Percentiles rank a stretch among this genome's conserved stretches.
Evolutionary conservation across 495 filamentous ascomycete species (phyloP).

Genomic region (Hypoxylon intermedium): DNA sequence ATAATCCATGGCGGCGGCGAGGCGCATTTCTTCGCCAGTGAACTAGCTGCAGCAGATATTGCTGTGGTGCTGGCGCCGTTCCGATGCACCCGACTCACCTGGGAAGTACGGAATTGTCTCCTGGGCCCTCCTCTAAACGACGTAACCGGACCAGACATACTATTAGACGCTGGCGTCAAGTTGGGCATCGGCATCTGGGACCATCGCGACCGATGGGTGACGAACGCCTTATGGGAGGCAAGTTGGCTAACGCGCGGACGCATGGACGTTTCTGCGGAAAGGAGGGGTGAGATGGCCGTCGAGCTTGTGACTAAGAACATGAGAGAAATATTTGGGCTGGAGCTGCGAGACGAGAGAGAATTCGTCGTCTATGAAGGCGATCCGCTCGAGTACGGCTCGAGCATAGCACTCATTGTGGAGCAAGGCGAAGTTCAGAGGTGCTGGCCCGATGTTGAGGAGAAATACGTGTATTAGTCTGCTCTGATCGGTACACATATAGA

Average conservation of each 20-base stretch:
- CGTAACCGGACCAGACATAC: background rate
- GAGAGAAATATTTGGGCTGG: conserved; percentile 31
- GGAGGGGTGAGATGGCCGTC: background rate
- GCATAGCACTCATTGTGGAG: conserved; percentile 36
- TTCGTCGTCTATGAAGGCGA: conserved; percentile 44
- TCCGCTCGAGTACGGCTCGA: conserved; percentile 42
- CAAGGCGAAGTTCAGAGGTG: conserved; percentile 34
- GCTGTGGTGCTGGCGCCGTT: conserved; percentile 41
- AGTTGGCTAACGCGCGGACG: background rate
- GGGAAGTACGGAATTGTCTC: background rate
- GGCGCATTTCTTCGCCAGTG: conserved; percentile 39
- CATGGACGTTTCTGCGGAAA: background rate
- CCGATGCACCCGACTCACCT: background rate
- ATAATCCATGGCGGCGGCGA: conserved; percentile 1
- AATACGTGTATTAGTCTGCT: conserved; percentile 2
- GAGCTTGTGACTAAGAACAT: conserved; percentile 18
- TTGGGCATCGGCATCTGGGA: background rate
- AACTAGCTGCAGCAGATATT: conserved; percentile 47
- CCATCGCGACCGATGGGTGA: background rate
- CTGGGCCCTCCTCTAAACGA: background rate
- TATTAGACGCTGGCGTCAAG: background rate
- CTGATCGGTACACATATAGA: too few species aligned
- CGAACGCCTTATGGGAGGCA: background rate
- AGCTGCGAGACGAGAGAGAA: conserved; percentile 27
- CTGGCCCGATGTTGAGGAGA: conserved; percentile 12